These are phyloP conservation scores for Nicotiana tabacum DNA, from an alignment of 257 asterid genomes.

Conservation along the genomic window DNA sequence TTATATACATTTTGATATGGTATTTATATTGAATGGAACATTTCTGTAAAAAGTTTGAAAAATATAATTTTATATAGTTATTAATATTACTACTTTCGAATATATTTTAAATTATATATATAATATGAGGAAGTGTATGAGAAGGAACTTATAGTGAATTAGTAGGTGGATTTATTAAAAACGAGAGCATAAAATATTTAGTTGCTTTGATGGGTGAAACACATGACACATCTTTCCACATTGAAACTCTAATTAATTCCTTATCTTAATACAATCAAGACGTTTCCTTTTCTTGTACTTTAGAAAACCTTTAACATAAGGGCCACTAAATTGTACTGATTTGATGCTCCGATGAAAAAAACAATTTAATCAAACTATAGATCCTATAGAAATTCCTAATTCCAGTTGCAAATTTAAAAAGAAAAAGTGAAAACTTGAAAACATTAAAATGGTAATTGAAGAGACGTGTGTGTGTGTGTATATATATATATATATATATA, in stretches of 20 bases:
- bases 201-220: slow-evolving; percentile 66
- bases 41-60: too few relatives aligned
- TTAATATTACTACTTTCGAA: too few relatives aligned
- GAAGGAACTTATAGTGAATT: slow-evolving; percentile 57
- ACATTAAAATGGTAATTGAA: too few relatives aligned
- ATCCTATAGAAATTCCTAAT: background rate
- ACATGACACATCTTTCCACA: slow-evolving; percentile 25
- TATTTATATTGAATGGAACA: too few relatives aligned
- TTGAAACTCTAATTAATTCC: background rate
- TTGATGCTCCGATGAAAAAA: too few relatives aligned
- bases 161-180: slow-evolving; percentile 50
- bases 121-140: background rate
- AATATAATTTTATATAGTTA: too few relatives aligned
- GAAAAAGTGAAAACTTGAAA: background rate
- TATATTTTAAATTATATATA: too few relatives aligned
- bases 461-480: too few relatives aligned
- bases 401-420: too few relatives aligned
- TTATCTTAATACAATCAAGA: background rate
- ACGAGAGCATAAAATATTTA: slow-evolving; percentile 47
- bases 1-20: too few relatives aligned
- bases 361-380: background rate
- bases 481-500: too few relatives aligned
- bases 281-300: background rate
- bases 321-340: background rate
- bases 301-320: background rate